Evolutionary conservation across 2,329 filamentous ascomycete genomes (phyloP), one percentile per base, ranked within the genome.

Genomic region (Cercospora nicotianae): DNA sequence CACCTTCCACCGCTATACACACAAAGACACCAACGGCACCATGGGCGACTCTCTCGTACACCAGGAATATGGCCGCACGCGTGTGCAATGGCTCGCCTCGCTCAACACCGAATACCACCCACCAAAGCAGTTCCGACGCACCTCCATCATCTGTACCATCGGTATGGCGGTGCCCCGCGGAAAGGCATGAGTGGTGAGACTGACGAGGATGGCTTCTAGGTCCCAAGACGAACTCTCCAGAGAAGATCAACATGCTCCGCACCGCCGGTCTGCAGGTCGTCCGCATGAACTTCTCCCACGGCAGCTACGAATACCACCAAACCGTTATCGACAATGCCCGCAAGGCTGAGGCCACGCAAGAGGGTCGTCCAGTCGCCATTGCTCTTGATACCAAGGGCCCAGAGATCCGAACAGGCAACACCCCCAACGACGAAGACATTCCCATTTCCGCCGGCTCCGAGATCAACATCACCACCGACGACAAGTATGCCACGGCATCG

Each of bases 251-350:
- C 84, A 87, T 90, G 81, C 91, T 99, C 77, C 92, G 94, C 75
- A 74, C 72, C 84, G 91, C 90, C 73, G 95, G 95, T 83, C 90
- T 98, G 78, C 98, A 98, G 84, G 93, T 99, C 75, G 95, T 98
- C 75, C 94, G 95, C 85, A 99, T 99, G 95, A 99, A 99, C 91
- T 98, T 98, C 82, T 97, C 91, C 73, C 92, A 96, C 83, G 92
- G 92, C 77, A 90, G 90, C 74, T 95, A 98, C 83, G 94, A 90
- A 84, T 99, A 97, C 86, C 94, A 96, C 85, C 93, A 98, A 87
- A 94, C 93, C 71, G 95, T 99, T 80, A 97, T 99, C 79, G 93
- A 99, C 86, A 90, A 99, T 84, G 88, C 94, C 75, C 92, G 93
- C 79, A 87, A 91, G 79, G 95, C 95, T 73, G 94, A 96, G 85